A percentile compares a stretch with the other conserved stretches of the same genome.
These are phyloP conservation scores for Gossypium schwendimanii DNA, from an alignment of 441 rosid genomes.

Conservation along the genomic window DNA sequence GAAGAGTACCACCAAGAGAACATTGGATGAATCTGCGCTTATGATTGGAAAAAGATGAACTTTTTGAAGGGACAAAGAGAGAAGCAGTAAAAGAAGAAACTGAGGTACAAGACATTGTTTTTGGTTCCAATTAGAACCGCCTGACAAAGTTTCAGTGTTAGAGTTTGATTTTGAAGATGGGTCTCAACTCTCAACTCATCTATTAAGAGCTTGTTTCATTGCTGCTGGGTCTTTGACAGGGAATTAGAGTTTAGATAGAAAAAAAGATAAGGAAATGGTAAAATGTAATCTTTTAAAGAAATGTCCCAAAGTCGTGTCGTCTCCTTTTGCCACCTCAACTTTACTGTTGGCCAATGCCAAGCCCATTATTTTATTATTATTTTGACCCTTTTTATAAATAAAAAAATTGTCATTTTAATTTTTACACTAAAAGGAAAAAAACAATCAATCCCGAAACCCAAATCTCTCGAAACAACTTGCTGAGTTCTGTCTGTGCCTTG, in stretches of 20 bases:
- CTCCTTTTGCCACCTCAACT: slow-evolving; percentile 5
- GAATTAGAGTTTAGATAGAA: background rate
- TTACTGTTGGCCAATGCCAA: background rate
- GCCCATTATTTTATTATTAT: background rate
- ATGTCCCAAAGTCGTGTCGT: background rate
- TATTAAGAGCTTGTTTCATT: background rate
- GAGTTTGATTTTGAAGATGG: background rate
- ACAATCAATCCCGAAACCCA: background rate
- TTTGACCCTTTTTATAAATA: background rate
- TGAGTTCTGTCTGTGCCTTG: background rate
- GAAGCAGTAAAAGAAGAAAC: slow-evolving; percentile 34
- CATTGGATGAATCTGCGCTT: slow-evolving; percentile 45
- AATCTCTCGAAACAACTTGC: background rate
- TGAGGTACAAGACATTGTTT: slow-evolving; percentile 42
- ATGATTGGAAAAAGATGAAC: slow-evolving; percentile 19
- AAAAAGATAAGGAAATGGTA: slow-evolving; percentile 6
- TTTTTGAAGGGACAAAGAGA: slow-evolving; percentile 31
- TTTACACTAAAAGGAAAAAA: background rate
- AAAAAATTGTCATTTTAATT: background rate
- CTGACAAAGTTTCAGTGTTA: background rate
- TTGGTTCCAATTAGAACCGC: background rate
- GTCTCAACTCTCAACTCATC: background rate
- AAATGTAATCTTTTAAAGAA: background rate
- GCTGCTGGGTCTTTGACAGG: background rate
- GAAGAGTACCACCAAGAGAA: slow-evolving; percentile 43